A percentile compares a stretch with the other conserved stretches of the same genome.
These are phyloP conservation scores for Pseudohalonectria lignicola DNA, from an alignment of 2,329 filamentous ascomycete genomes.

Conservation along the genomic window DNA sequence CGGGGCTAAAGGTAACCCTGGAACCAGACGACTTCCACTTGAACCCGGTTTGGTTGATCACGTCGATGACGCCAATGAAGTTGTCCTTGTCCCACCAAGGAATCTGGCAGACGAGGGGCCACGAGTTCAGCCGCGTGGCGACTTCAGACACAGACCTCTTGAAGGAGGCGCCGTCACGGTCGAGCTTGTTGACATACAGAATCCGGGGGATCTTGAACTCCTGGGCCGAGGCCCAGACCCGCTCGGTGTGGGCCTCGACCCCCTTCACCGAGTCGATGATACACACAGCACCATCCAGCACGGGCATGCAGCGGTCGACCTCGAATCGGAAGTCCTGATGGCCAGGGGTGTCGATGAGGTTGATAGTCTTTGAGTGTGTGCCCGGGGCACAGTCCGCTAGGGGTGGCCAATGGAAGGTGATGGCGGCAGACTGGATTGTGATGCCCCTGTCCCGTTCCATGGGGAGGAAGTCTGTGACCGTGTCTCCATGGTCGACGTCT, in stretches of 20 bases:
- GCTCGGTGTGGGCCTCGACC: slow-evolving; percentile 93
- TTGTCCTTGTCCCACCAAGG: slow-evolving; percentile 83
- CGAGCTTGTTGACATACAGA: slow-evolving; percentile 75
- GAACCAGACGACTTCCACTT: slow-evolving; percentile 48
- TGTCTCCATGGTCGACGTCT: slow-evolving; percentile 94
- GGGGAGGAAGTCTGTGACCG: slow-evolving; percentile 92
- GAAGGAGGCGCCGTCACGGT: slow-evolving; percentile 74
- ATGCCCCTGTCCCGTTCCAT: slow-evolving; percentile 87
- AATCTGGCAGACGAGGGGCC: slow-evolving; percentile 88
- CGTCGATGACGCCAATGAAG: slow-evolving; percentile 77
- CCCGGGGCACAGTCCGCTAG: slow-evolving; percentile 25
- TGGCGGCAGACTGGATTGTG: slow-evolving; percentile 94
- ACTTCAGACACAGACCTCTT: slow-evolving; percentile 78
- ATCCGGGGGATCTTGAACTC: slow-evolving; percentile 76
- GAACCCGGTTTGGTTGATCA: slow-evolving; percentile 63
- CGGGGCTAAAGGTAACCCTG: slow-evolving; percentile 15
- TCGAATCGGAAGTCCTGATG: slow-evolving; percentile 98
- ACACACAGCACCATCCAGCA: slow-evolving; percentile 21
- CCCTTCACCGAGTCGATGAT: slow-evolving; percentile 25
- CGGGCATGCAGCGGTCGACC: slow-evolving; percentile 69
- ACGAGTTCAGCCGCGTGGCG: slow-evolving; percentile 65
- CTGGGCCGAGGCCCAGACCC: slow-evolving; percentile 87
- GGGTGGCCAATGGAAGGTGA: slow-evolving; percentile 84
- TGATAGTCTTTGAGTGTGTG: slow-evolving; percentile 55
- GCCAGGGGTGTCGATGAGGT: slow-evolving; percentile 91